Evolutionary conservation across 139 green algal species (phyloP).

Genomic region (Closterium sp.): DNA sequence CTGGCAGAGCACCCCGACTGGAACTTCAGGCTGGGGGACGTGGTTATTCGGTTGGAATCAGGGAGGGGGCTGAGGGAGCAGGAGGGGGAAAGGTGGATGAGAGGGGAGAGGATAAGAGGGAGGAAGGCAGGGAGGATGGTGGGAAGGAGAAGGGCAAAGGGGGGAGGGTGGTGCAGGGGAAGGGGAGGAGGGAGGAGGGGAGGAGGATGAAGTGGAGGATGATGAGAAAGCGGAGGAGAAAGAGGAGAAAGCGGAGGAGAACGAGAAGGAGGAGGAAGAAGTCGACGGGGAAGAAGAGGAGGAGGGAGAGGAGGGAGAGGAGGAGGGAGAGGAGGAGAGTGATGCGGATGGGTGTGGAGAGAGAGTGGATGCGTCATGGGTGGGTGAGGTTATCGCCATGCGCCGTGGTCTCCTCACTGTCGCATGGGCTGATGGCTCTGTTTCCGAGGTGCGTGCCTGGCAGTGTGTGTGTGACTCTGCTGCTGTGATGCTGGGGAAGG

Average conservation of each 20-base stretch:
- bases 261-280: not conserved
- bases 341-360: no score
- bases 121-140: not conserved
- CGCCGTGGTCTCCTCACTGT: no score
- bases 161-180: not conserved
- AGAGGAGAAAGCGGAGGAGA: not conserved
- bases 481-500: no score
- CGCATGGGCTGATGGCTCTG: no score
- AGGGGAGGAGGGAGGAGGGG: no score
- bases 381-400: no score
- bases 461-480: no score
- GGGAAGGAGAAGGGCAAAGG: not conserved
- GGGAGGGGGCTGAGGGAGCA: not conserved
- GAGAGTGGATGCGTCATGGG: no score
- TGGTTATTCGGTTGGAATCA: conserved; percentile 20
- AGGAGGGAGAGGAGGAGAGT: no score
- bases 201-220: no score
- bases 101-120: not conserved
- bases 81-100: not conserved
- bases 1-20: conserved; percentile 52
- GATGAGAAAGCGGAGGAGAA: not conserved
- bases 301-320: no score
- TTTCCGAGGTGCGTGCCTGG: no score
- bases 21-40: conserved; percentile 48
- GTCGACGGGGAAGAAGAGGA: not conserved